A percentile compares a stretch with the other conserved stretches of the same genome.
These are phyloP conservation scores for Fusarium ambrosium DNA, from an alignment of 2,329 filamentous ascomycete genomes.

Conservation along the genomic window DNA sequence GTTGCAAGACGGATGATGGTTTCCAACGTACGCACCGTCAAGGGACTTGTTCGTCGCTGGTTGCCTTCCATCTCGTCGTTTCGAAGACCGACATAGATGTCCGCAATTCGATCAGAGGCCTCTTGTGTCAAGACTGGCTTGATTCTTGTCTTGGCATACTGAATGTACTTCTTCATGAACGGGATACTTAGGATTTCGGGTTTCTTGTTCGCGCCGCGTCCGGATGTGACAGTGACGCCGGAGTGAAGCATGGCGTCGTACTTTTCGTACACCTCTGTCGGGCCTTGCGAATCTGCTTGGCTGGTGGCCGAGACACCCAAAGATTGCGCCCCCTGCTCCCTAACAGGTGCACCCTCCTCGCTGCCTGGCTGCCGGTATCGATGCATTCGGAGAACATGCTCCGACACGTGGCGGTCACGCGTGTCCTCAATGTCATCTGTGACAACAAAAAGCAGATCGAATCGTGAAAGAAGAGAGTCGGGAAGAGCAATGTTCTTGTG, in stretches of 20 bases:
- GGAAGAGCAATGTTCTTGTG: conserved; percentile 98
- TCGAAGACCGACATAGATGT: conserved; percentile 90
- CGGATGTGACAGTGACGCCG: conserved; percentile 83
- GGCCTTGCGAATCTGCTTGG: conserved; percentile 77
- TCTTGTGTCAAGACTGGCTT: conserved; percentile 92
- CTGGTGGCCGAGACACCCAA: conserved; percentile 89
- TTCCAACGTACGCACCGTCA: conserved; percentile 97
- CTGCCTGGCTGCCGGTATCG: conserved; percentile 91
- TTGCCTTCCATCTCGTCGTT: conserved; percentile 98
- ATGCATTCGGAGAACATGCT: conserved; percentile 98
- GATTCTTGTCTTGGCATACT: conserved; percentile 93
- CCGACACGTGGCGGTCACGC: conserved; percentile 89
- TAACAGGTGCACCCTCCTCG: conserved; percentile 94
- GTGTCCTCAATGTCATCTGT: conserved; percentile 98
- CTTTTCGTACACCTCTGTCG: conserved; percentile 94
- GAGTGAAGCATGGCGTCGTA: conserved; percentile 96
- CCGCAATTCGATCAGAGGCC: conserved; percentile 90
- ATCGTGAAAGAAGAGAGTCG: conserved; percentile 96
- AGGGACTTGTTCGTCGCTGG: conserved; percentile 90
- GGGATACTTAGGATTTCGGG: conserved; percentile 94
- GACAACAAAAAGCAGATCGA: conserved; percentile 96
- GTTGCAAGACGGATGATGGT: conserved; percentile 98
- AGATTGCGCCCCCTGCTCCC: conserved; percentile 86
- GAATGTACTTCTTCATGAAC: conserved; percentile 99
- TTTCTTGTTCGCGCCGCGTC: conserved; percentile 80